A percentile compares a stretch with the other conserved stretches of the same genome.
Evolutionary conservation across 139 green algal species (phyloP).

Genomic region (Limnomonas spitsbergensis): DNA sequence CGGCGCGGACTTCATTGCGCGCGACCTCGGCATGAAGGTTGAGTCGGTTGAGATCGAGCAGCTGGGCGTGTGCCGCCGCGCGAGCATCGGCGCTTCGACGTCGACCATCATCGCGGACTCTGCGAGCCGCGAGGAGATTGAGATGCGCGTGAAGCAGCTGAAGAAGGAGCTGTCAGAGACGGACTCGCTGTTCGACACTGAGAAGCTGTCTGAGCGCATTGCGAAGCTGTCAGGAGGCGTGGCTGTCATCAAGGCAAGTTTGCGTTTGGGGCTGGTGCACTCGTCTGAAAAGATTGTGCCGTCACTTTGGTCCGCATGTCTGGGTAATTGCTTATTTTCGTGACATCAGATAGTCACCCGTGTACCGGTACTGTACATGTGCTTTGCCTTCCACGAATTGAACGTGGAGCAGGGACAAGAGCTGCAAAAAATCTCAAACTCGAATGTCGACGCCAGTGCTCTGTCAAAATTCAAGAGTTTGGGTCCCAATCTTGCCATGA

Average conservation of each 20-base stretch:
- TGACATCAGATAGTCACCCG: no score
- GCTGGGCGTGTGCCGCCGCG: conserved; percentile 91
- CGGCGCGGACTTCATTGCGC: conserved; percentile 95
- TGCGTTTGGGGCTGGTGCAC: no score
- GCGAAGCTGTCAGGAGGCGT: conserved; percentile 96
- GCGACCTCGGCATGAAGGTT: conserved; percentile 69
- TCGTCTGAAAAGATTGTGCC: no score
- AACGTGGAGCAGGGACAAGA: no score
- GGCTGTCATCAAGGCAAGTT: conserved; percentile 92
- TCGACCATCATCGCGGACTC: conserved; percentile 94
- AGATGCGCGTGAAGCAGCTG: conserved; percentile 71
- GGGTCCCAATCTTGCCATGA: no score
- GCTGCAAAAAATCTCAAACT: no score
- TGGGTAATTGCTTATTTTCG: no score
- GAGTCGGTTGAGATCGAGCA: conserved; percentile 78
- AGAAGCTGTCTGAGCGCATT: conserved; percentile 98
- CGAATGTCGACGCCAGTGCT: no score
- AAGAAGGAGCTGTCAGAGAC: conserved; percentile 86
- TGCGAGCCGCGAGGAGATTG: conserved; percentile 93
- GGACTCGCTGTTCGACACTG: conserved; percentile 94
- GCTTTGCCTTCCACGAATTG: no score
- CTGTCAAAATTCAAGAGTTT: no score
- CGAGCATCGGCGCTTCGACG: conserved; percentile 67
- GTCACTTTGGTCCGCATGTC: no score
- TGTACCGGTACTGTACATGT: no score